phyloP scores from a whole-genome alignment of 345 rosid genomes.

The Brassica incana region DNA sequence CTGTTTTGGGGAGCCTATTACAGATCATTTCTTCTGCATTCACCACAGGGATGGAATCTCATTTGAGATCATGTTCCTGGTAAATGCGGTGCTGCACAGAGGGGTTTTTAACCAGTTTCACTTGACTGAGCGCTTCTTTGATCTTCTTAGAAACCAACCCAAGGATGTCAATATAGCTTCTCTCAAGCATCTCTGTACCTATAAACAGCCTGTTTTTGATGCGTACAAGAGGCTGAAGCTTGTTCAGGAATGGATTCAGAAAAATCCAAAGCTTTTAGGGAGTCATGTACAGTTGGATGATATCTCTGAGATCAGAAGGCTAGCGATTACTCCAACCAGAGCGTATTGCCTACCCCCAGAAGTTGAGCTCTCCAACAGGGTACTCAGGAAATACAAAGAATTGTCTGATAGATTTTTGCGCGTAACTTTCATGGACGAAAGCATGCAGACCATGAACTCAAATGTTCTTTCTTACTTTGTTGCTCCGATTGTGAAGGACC shows the following conservation, averaged over 20 bases:
- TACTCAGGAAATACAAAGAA: slow-evolving; percentile 63
- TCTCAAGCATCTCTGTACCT: slow-evolving; percentile 67
- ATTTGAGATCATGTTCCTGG: slow-evolving; percentile 68
- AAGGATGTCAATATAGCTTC: slow-evolving; percentile 67
- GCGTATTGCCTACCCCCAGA: slow-evolving; percentile 91
- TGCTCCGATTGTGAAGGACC: slow-evolving; percentile 66
- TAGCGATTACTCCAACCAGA: slow-evolving; percentile 77
- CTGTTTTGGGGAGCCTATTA: slow-evolving; percentile 55
- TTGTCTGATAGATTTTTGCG: slow-evolving; percentile 75
- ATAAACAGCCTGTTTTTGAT: slow-evolving; percentile 58
- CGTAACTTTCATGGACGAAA: slow-evolving; percentile 91
- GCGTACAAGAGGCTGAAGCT: slow-evolving; percentile 56
- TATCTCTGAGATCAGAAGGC: slow-evolving; percentile 67
- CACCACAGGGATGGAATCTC: slow-evolving; percentile 53
- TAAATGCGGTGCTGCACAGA: slow-evolving; percentile 69
- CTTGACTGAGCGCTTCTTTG: slow-evolving; percentile 59
- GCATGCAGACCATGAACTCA: slow-evolving; percentile 69
- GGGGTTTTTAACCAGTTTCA: slow-evolving; percentile 73
- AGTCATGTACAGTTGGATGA: slow-evolving; percentile 49
- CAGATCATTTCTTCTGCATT: slow-evolving; percentile 60
- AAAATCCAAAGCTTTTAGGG: slow-evolving; percentile 53
- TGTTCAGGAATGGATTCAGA: slow-evolving; percentile 69
- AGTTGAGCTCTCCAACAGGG: slow-evolving; percentile 89
- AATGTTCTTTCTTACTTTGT: slow-evolving; percentile 58
- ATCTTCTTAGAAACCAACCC: slow-evolving; percentile 57